Conservation (phyloP, 768 basidiomycete species). For the Chalciporus piperatus region DNA sequence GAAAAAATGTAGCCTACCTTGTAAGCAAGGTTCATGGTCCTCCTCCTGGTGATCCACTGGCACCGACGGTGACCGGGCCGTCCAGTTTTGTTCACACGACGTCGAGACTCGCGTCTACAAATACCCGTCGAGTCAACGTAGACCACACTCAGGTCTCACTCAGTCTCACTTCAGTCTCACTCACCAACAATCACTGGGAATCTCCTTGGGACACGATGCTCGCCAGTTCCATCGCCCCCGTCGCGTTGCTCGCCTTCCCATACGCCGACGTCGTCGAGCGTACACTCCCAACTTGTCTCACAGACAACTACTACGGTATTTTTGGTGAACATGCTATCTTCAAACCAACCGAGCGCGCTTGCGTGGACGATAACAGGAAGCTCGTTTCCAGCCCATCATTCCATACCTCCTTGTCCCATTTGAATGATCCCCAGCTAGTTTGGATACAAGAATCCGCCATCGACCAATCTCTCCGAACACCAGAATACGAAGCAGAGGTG, state of each 20-base stretch:
- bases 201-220: no score
- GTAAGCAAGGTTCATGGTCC: no score
- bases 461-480: slow-evolving; percentile 41
- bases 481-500: slow-evolving; percentile 33
- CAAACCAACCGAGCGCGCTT: slow-evolving; percentile 36
- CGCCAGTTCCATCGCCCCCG: background rate
- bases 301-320: slow-evolving; percentile 53
- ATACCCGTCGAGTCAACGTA: no score
- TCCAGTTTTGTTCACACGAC: no score
- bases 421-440: slow-evolving; percentile 38
- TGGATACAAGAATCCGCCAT: slow-evolving; percentile 60
- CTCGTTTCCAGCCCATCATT: background rate
- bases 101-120: no score
- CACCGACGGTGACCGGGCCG: no score
- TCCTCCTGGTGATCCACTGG: no score
- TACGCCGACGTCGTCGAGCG: slow-evolving; percentile 17
- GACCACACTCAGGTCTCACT: no score
- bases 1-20: no score
- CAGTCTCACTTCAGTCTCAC: no score
- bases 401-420: slow-evolving; percentile 23
- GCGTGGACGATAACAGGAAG: slow-evolving; percentile 28
- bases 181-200: no score
- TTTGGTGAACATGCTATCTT: slow-evolving; percentile 54
- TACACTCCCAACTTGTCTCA: slow-evolving; percentile 40
- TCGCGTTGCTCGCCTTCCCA: slow-evolving; percentile 14